Conservation (phyloP, 2,329 filamentous ascomycete genomes). For the Periconia macrospinosa region DNA sequence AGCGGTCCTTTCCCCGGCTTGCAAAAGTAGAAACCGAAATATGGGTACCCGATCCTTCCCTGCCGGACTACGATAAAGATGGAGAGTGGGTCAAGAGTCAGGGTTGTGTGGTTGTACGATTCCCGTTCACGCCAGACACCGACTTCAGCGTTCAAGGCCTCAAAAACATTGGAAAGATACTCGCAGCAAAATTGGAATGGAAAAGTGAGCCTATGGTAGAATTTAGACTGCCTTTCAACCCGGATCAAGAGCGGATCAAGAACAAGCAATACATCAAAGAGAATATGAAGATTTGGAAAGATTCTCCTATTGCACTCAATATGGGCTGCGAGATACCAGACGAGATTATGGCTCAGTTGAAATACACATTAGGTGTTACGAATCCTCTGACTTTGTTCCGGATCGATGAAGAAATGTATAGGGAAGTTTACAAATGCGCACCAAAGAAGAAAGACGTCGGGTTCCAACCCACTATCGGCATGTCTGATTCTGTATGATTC, state of each 20-base stretch:
- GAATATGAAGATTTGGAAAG: slow-evolving; percentile 67
- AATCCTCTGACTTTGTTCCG: slow-evolving; percentile 70
- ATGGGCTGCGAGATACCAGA: slow-evolving; percentile 48
- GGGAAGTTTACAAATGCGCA: slow-evolving; percentile 64
- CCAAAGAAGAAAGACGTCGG: slow-evolving; percentile 61
- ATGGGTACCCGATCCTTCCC: slow-evolving; percentile 69
- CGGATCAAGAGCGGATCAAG: slow-evolving; percentile 59
- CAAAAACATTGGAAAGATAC: slow-evolving; percentile 33
- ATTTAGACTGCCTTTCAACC: slow-evolving; percentile 68
- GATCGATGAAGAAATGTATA: slow-evolving; percentile 59
- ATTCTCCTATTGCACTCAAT: slow-evolving; percentile 53
- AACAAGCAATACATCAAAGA: slow-evolving; percentile 62
- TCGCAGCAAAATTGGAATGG: slow-evolving; percentile 37
- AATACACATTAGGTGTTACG: slow-evolving; percentile 66
- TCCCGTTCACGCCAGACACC: slow-evolving; percentile 54
- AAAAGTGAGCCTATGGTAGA: slow-evolving; percentile 62
- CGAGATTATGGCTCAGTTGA: slow-evolving; percentile 65
- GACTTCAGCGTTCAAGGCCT: slow-evolving; percentile 37
- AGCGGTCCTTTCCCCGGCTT: slow-evolving; percentile 69
- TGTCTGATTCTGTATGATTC: slow-evolving; percentile 67
- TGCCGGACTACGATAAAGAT: slow-evolving; percentile 53
- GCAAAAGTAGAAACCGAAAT: slow-evolving; percentile 67
- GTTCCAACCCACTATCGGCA: slow-evolving; percentile 67
- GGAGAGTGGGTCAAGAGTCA: slow-evolving; percentile 56
- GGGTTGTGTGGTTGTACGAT: slow-evolving; percentile 67